These are phyloP conservation scores for Fusarium sp. DNA, from an alignment of 2,329 filamentous ascomycete genomes.

Conservation along the genomic window DNA sequence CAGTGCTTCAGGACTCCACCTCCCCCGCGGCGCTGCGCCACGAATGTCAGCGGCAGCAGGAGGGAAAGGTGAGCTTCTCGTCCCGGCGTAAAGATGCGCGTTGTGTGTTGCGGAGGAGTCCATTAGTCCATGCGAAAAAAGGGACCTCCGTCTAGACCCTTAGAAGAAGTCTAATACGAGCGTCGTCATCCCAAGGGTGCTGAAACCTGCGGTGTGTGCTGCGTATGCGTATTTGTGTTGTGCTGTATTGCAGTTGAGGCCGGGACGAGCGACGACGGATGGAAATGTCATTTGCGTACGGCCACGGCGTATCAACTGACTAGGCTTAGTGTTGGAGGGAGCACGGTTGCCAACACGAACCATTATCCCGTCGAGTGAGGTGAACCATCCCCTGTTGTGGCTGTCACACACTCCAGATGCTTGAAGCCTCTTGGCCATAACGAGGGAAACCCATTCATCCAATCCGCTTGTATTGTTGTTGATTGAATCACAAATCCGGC, in stretches of 20 bases:
- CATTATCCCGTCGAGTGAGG: neutral
- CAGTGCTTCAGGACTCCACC: constrained; percentile 31
- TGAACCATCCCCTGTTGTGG: constrained; percentile 7
- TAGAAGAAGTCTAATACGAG: neutral
- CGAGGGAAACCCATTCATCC: neutral
- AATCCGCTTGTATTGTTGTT: neutral
- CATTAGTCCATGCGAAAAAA: neutral
- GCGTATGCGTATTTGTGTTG: neutral
- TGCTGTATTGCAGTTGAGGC: neutral
- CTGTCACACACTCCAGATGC: neutral
- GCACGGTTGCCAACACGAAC: constrained; percentile 6
- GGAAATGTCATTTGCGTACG: neutral
- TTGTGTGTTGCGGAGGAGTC: constrained; percentile 5
- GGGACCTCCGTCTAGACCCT: constrained; percentile 16
- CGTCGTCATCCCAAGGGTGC: constrained; percentile 2
- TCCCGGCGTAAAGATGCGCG: neutral
- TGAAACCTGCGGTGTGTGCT: neutral
- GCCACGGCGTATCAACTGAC: neutral
- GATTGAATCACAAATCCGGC: constrained; percentile 13
- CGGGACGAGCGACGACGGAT: neutral
- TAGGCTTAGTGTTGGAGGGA: neutral
- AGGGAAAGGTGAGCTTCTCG: constrained; percentile 7
- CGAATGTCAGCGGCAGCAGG: constrained; percentile 30
- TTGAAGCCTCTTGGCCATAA: constrained; percentile 1
- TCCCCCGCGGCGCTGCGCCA: constrained; percentile 37